Base-by-base conservation (phyloP, 2,329 filamentous ascomycete species). In the Trichoderma simmonsii region DNA sequence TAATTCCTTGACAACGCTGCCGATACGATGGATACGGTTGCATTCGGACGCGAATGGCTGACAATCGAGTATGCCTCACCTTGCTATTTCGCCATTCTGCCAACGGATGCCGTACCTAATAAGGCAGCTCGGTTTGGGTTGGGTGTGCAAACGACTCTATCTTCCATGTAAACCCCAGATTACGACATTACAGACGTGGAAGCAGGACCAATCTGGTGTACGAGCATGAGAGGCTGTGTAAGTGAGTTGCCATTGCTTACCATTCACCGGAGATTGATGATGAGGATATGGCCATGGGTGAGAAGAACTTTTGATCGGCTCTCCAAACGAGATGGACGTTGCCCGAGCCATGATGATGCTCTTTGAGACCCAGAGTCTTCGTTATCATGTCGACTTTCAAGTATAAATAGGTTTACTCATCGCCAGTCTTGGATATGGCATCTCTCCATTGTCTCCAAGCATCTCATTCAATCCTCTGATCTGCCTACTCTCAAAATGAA, bases 401-500 rank as follows among this genome's bases (percentile, higher is more conserved):
- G 15, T 63, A 70, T 70, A 70, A 62, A 70, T 61, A 60, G 14
- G 24, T 15, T 32, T 21, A 12, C 56, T 21, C 65, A 39, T 39
- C 34, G 54, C 21, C n/a, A 4, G 7, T 60, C 7, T 61, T 48
- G 14, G 8, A 34, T 21, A 4, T 51, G 3, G 11, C 15, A n/a
- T 15, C n/a, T 66, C 26, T 30, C 9, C 26, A 54, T 8, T 24
- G 30, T 48, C 60, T 51, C 26, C 24, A 61, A 30, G 12, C 34
- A 65, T 61, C 30, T 32, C 48, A 43, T 65, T 18, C 26, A 64
- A 12, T 56, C 62, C 18, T 24, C 21, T 36, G 7, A 24, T 65
- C 51, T 9, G 21, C 51, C 43, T 60, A 30, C 12, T n/a, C 15
- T 59, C 68, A 82, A 74, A 56, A 84, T 84, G 83, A 83, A 83